Evolutionary conservation across 2,329 filamentous ascomycete species (phyloP).

Genomic region (Diaporthe eres): DNA sequence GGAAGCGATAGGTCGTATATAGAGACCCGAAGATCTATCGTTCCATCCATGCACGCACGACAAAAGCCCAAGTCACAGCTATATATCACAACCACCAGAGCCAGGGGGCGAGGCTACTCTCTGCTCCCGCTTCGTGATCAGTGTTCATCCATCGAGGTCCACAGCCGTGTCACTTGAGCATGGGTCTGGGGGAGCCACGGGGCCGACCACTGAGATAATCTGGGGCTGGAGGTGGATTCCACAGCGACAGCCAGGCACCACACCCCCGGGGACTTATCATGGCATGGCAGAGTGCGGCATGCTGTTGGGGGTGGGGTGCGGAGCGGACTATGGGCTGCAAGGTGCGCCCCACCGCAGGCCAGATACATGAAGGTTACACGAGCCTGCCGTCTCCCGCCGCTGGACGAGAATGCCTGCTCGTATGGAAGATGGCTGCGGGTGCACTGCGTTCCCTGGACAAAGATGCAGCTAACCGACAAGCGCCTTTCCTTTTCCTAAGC

Average conservation of each 20-base stretch:
- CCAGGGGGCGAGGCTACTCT: not conserved
- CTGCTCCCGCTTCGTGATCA: slow-evolving; percentile 31
- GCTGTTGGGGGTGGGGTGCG: slow-evolving; percentile 2
- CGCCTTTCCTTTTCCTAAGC: slow-evolving; percentile 27
- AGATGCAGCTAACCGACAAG: slow-evolving; percentile 41
- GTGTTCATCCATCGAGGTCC: slow-evolving; percentile 33
- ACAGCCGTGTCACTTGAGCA: slow-evolving; percentile 38
- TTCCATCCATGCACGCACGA: slow-evolving; percentile 9
- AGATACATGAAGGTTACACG: slow-evolving; percentile 39
- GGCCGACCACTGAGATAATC: not conserved
- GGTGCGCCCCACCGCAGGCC: slow-evolving; percentile 38
- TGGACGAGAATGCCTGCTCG: slow-evolving; percentile 41
- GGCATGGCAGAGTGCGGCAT: not conserved
- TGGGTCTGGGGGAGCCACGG: slow-evolving; percentile 3
- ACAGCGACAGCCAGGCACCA: not conserved
- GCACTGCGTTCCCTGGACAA: slow-evolving; percentile 28
- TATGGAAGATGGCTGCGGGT: slow-evolving; percentile 26
- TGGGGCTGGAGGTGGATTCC: slow-evolving; percentile 13
- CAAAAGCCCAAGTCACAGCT: slow-evolving; percentile 28
- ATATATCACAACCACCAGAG: slow-evolving; percentile 30
- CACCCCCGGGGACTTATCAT: not conserved
- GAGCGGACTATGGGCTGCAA: slow-evolving; percentile 27
- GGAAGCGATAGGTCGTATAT: slow-evolving; percentile 33
- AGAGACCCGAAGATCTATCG: slow-evolving; percentile 11
- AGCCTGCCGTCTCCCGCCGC: slow-evolving; percentile 38